Evolutionary conservation across 805 yeast genomes (phyloP).

Genomic region (Cyberlindnera petersonii): DNA sequence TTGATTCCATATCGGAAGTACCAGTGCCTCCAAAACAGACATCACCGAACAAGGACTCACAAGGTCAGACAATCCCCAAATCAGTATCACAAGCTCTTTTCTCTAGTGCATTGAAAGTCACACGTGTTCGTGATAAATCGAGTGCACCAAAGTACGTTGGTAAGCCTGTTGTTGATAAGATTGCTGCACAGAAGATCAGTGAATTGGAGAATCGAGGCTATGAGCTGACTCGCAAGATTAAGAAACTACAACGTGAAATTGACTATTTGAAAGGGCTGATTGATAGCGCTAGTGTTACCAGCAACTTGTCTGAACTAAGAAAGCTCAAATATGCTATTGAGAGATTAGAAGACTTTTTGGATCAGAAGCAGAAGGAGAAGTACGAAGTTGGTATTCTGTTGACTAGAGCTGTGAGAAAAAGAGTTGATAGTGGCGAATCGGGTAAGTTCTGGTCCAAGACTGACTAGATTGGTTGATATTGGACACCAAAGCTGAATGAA

Average conservation of each 20-base stretch:
- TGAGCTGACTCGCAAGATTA: conserved; percentile 32
- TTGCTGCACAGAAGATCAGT: conserved; percentile 21
- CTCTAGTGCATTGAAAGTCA: conserved; percentile 24
- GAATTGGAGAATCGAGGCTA: conserved; percentile 31
- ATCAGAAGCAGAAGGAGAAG: conserved; percentile 38
- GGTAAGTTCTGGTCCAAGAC: conserved; percentile 31
- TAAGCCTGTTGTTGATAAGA: conserved; percentile 19
- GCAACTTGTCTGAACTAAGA: conserved; percentile 34
- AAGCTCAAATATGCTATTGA: conserved; percentile 35
- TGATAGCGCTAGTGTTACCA: conserved; percentile 33
- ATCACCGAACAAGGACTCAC: conserved; percentile 3
- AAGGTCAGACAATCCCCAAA: conserved; percentile 21
- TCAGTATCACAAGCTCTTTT: conserved; percentile 29
- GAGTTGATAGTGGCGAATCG: conserved; percentile 39
- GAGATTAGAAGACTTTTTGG: conserved; percentile 37
- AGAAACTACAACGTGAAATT: conserved; percentile 37
- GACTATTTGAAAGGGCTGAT: conserved; percentile 33
- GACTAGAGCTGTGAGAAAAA: conserved; percentile 37
- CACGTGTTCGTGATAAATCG: conserved; percentile 25
- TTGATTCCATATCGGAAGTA: conserved; percentile 9
- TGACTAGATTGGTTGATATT: background rate
- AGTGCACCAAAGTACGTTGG: conserved; percentile 27
- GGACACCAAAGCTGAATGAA: too few species aligned
- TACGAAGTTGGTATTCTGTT: conserved; percentile 39
- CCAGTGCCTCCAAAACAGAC: conserved; percentile 3